Conservation (phyloP, 2,329 filamentous ascomycete species). For the Ascosphaera acerosa region DNA sequence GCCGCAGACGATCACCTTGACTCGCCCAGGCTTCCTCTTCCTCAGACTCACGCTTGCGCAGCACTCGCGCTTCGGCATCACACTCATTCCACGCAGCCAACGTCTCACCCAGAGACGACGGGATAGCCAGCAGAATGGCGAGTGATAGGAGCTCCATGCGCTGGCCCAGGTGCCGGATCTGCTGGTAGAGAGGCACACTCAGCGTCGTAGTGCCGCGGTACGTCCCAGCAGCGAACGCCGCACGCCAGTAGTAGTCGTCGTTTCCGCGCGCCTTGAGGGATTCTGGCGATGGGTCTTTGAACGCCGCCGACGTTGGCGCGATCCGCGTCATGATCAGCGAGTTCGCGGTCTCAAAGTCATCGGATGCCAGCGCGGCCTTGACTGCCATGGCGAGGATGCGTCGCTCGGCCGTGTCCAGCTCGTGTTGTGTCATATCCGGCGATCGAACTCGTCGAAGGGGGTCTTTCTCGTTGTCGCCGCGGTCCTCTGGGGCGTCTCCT, state of each 20-base stretch:
- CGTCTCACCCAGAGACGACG: slow-evolving; percentile 32
- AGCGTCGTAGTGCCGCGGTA: slow-evolving; percentile 18
- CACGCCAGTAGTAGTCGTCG: slow-evolving; percentile 38
- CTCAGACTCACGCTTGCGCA: slow-evolving; percentile 28
- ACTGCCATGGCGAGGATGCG: slow-evolving; percentile 23
- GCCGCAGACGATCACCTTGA: slow-evolving; percentile 20
- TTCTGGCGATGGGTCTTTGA: slow-evolving; percentile 9
- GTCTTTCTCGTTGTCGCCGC: slow-evolving; percentile 2
- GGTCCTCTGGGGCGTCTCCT: no score
- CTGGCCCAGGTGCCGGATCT: slow-evolving; percentile 32
- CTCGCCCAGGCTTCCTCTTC: slow-evolving; percentile 34
- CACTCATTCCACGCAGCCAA: slow-evolving; percentile 36
- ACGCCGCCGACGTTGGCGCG: slow-evolving; percentile 12
- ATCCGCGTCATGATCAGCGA: slow-evolving; percentile 38
- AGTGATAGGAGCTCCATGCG: slow-evolving; percentile 39
- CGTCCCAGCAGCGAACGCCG: slow-evolving; percentile 35
- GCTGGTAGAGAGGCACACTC: slow-evolving; percentile 13
- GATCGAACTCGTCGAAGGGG: no score
- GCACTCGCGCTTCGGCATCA: slow-evolving; percentile 31
- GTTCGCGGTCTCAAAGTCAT: slow-evolving; percentile 35
- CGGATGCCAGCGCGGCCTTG: slow-evolving; percentile 17
- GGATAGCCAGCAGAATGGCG: slow-evolving; percentile 30
- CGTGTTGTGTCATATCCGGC: slow-evolving; percentile 1
- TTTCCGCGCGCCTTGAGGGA: slow-evolving; percentile 4
- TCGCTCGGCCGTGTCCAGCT: slow-evolving; percentile 17